These are phyloP conservation scores for Nemania sp. DNA, from an alignment of 2,329 filamentous ascomycete species.

Conservation along the genomic window DNA sequence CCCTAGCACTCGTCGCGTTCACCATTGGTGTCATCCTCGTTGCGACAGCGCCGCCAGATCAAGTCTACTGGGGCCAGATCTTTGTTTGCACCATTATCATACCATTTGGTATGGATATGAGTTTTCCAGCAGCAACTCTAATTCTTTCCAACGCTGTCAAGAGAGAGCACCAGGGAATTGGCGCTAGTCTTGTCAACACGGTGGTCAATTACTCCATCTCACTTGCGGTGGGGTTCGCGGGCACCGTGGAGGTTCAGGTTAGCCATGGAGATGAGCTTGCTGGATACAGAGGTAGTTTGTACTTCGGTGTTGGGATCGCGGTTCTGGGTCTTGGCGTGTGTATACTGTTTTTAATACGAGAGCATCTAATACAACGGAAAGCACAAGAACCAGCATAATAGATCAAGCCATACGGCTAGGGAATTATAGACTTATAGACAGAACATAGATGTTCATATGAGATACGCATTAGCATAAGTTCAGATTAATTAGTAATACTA, in stretches of 20 bases:
- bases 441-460: not conserved
- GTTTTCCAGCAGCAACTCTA: constrained; percentile 65
- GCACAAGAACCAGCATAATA: not conserved
- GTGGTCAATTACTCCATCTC: constrained; percentile 70
- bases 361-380: constrained; percentile 29
- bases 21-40: constrained; percentile 44
- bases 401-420: not conserved
- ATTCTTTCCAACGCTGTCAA: constrained; percentile 59
- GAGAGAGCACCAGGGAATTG: constrained; percentile 51
- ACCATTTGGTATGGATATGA: constrained; percentile 68
- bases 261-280: constrained; percentile 43
- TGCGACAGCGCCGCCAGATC: constrained; percentile 56
- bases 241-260: constrained; percentile 54
- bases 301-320: constrained; percentile 46
- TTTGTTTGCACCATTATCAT: constrained; percentile 63
- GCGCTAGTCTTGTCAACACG: constrained; percentile 63
- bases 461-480: not conserved
- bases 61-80: constrained; percentile 65
- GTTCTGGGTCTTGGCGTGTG: constrained; percentile 42
- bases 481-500: not conserved
- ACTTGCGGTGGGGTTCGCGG: constrained; percentile 66
- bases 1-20: constrained; percentile 46
- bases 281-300: constrained; percentile 46
- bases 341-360: constrained; percentile 41
- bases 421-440: constrained; percentile 8